Percentiles rank a stretch among this genome's conserved stretches.
These are phyloP conservation scores for Plasmodium gonderi DNA, from an alignment of 169 alveolate species.

Conservation along the genomic window DNA sequence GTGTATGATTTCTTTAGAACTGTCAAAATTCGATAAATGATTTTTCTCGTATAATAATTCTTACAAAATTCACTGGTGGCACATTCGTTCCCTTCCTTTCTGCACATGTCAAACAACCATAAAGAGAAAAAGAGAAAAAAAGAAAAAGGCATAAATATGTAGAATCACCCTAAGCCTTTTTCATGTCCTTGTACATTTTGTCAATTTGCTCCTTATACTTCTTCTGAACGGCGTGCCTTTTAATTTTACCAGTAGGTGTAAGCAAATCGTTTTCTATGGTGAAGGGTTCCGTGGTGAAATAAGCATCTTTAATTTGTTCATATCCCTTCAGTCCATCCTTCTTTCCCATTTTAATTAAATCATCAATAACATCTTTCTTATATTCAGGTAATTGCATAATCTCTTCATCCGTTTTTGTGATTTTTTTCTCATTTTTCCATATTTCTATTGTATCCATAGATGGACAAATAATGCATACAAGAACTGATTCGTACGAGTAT, in stretches of 20 bases:
- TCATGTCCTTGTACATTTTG: slow-evolving; percentile 68
- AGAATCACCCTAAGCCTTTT: not conserved
- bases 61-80: too few relatives aligned
- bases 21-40: too few relatives aligned
- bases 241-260: slow-evolving; percentile 86
- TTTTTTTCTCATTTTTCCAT: slow-evolving; percentile 65
- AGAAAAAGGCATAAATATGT: not conserved
- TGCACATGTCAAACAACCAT: not conserved
- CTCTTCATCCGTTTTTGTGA: slow-evolving; percentile 49
- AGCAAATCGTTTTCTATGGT: slow-evolving; percentile 84
- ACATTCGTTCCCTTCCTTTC: too few relatives aligned
- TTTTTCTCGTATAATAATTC: too few relatives aligned
- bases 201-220: slow-evolving; percentile 78
- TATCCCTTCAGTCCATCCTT: slow-evolving; percentile 81
- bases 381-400: slow-evolving; percentile 37
- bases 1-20: too few relatives aligned
- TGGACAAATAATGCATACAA: slow-evolving; percentile 76
- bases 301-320: slow-evolving; percentile 84
- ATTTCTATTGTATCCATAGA: slow-evolving; percentile 78
- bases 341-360: slow-evolving; percentile 72
- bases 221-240: slow-evolving; percentile 78
- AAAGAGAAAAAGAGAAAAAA: not conserved
- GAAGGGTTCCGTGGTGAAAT: slow-evolving; percentile 80
- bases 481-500: slow-evolving; percentile 75
- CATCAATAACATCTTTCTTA: slow-evolving; percentile 76